Percentiles rank a stretch among this genome's conserved stretches.
These are phyloP conservation scores for Barnettozyma sucrosica DNA, from an alignment of 805 yeast genomes.

Conservation along the genomic window DNA sequence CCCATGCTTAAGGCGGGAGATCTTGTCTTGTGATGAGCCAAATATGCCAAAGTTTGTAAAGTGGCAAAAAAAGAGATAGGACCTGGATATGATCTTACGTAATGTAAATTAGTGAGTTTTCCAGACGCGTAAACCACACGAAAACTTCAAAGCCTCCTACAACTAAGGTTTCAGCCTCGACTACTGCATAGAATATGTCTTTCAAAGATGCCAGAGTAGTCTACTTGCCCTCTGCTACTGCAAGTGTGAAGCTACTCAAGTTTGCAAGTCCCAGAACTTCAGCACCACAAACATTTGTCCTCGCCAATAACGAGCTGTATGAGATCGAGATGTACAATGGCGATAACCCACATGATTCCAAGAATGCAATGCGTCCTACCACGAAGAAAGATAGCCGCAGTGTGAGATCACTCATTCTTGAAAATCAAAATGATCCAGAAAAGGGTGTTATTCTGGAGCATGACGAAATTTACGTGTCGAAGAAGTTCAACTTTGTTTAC, in stretches of 20 bases:
- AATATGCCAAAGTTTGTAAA: background rate
- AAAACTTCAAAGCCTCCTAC: background rate
- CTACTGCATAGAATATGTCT: slow-evolving; percentile 12
- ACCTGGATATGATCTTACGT: too few relatives aligned
- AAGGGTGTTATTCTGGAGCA: slow-evolving; percentile 37
- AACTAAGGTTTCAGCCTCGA: too few relatives aligned
- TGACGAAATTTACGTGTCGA: slow-evolving; percentile 35
- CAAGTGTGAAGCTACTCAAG: slow-evolving; percentile 8
- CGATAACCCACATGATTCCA: slow-evolving; percentile 30
- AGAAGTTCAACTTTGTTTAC: slow-evolving; percentile 37
- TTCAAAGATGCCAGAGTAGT: slow-evolving; percentile 12
- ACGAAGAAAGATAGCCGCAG: slow-evolving; percentile 27
- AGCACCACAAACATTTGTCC: slow-evolving; percentile 9
- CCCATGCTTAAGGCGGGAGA: slow-evolving; percentile 56
- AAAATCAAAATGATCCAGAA: slow-evolving; percentile 10
- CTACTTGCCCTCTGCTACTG: slow-evolving; percentile 9
- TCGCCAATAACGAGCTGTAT: slow-evolving; percentile 25
- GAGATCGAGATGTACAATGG: slow-evolving; percentile 37
- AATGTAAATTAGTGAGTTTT: background rate
- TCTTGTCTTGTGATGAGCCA: background rate
- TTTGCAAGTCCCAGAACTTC: slow-evolving; percentile 19
- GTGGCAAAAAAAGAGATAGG: too few relatives aligned
- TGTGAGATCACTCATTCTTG: slow-evolving; percentile 35
- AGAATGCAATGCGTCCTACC: slow-evolving; percentile 25
- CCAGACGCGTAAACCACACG: background rate